Evolutionary conservation across 1,139 yeast genomes (phyloP).

Genomic region (Lodderomyces parapsilosis): DNA sequence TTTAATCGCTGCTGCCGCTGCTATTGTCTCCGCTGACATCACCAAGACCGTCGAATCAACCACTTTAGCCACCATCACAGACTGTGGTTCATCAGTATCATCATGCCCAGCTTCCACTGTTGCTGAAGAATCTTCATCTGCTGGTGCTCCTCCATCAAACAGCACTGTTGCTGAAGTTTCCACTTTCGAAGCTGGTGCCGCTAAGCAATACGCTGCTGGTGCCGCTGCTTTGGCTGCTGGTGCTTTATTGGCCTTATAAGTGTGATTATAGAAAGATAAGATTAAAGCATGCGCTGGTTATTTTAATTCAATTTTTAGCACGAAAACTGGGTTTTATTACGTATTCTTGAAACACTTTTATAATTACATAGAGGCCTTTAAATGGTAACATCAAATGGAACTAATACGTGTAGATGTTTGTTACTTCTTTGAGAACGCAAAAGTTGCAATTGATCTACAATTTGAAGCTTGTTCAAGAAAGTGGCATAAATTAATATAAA

Average conservation of each 20-base stretch:
- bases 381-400: background rate
- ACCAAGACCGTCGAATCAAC: slow-evolving; percentile 25
- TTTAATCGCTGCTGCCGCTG: slow-evolving; percentile 36
- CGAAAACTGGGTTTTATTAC: slow-evolving; percentile 1
- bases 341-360: background rate
- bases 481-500: background rate
- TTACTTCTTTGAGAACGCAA: too few species aligned
- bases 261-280: background rate
- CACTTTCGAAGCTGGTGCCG: slow-evolving; percentile 38
- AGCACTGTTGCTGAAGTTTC: slow-evolving; percentile 32
- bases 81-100: slow-evolving; percentile 39
- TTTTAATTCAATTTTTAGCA: slow-evolving; percentile 1
- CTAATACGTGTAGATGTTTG: background rate
- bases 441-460: too few species aligned
- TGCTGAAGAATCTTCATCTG: slow-evolving; percentile 12
- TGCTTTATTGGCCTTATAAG: slow-evolving; percentile 53
- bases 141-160: slow-evolving; percentile 11
- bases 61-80: slow-evolving; percentile 37
- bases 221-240: slow-evolving; percentile 52
- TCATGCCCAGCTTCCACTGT: slow-evolving; percentile 39
- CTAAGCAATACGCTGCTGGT: slow-evolving; percentile 42
- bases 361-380: background rate
- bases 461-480: background rate
- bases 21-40: slow-evolving; percentile 28
- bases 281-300: background rate